These are phyloP conservation scores for Phoenix dactylifera DNA, from an alignment of 176 grass and related monocot genomes.

Conservation along the genomic window DNA sequence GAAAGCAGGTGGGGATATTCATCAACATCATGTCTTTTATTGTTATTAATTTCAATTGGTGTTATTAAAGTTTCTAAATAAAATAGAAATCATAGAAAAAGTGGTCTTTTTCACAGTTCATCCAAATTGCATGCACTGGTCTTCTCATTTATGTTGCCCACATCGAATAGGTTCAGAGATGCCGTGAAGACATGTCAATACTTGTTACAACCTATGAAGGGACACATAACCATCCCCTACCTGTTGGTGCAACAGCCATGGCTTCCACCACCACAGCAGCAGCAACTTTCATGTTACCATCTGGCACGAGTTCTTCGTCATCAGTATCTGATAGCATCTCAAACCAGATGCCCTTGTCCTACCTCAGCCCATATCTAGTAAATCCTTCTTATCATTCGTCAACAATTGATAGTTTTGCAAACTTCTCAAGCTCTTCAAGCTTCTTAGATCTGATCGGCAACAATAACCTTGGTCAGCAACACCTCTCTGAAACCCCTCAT, in stretches of 20 bases:
- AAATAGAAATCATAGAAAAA: no score
- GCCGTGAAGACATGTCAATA: constrained; percentile 91
- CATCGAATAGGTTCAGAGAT: constrained; percentile 65
- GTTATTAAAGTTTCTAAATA: not conserved
- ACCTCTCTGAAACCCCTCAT: constrained; percentile 8
- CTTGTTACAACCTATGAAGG: constrained; percentile 97
- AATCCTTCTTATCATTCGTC: constrained; percentile 32
- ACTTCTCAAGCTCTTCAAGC: constrained; percentile 26
- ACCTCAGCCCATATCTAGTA: constrained; percentile 57
- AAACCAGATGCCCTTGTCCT: constrained; percentile 19
- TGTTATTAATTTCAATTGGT: not conserved
- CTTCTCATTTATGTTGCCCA: no score
- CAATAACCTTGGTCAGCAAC: constrained; percentile 8
- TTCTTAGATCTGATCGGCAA: no score
- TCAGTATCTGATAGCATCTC: constrained; percentile 37
- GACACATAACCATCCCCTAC: constrained; percentile 94
- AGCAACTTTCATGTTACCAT: constrained; percentile 66
- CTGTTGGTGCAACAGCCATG: constrained; percentile 88
- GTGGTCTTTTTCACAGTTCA: no score
- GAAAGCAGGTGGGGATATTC: constrained; percentile 57
- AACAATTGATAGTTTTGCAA: constrained; percentile 10
- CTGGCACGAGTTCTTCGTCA: constrained; percentile 41
- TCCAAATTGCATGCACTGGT: no score
- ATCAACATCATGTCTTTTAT: not conserved
- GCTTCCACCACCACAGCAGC: constrained; percentile 62